A percentile compares a stretch with the other conserved stretches of the same genome.
phyloP scores from a whole-genome alignment of 352 stramenopile species.

The Pythium volutum region DNA sequence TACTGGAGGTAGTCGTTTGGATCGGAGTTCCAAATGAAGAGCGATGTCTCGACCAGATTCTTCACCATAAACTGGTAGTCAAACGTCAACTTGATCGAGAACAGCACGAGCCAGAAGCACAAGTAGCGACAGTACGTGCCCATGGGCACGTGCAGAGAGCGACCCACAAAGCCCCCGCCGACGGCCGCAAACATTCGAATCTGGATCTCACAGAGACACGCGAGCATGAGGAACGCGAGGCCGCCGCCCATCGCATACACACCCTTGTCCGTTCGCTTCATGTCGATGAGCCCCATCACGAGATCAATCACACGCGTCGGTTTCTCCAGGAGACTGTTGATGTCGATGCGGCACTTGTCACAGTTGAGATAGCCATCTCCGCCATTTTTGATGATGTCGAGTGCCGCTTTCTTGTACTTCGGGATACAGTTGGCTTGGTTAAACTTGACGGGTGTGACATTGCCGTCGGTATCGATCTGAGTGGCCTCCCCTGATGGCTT shows the following conservation, averaged over 20 bases:
- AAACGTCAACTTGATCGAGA: constrained; percentile 74
- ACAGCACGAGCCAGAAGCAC: constrained; percentile 82
- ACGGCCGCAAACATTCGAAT: constrained; percentile 75
- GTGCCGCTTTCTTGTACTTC: constrained; percentile 41
- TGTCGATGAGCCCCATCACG: constrained; percentile 42
- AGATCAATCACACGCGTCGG: constrained; percentile 54
- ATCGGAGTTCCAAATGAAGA: constrained; percentile 85
- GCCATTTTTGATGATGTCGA: constrained; percentile 50
- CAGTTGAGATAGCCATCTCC: constrained; percentile 70
- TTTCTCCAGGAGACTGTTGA: constrained; percentile 65
- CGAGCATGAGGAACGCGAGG: constrained; percentile 38
- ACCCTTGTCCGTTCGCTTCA: constrained; percentile 57
- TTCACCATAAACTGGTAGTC: constrained; percentile 89
- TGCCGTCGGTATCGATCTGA: neutral
- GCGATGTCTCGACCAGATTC: constrained; percentile 73
- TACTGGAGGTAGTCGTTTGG: constrained; percentile 69
- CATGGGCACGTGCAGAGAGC: constrained; percentile 69
- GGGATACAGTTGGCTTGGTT: constrained; percentile 67
- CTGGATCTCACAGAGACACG: constrained; percentile 61
- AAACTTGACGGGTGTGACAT: constrained; percentile 31
- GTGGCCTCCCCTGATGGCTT: constrained; percentile 39
- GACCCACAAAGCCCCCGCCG: constrained; percentile 68
- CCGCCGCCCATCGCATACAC: constrained; percentile 61
- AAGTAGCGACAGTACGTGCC: constrained; percentile 69
- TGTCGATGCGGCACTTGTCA: constrained; percentile 63